Evolutionary conservation across 257 asterid species (phyloP).

Genomic region (Salvia rosmarinus): DNA sequence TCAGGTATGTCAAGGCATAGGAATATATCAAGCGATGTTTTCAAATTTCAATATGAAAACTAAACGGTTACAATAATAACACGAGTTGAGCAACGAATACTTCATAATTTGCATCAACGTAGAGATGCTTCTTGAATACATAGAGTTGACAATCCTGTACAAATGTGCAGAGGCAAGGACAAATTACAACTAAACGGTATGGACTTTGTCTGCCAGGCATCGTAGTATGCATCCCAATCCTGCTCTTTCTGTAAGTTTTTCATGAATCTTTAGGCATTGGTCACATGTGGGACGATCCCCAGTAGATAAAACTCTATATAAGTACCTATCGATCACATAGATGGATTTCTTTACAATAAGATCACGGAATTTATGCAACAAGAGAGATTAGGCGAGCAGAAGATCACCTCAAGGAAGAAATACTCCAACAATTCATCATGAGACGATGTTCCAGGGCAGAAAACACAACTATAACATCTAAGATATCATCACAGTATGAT

Average conservation of each 20-base stretch:
- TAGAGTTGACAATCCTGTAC: not conserved
- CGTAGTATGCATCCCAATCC: slow-evolving; percentile 96
- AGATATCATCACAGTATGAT: not conserved
- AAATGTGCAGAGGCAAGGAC: not conserved
- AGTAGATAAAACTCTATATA: slow-evolving; percentile 90
- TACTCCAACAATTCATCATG: not conserved
- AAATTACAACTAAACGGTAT: slow-evolving; percentile 56
- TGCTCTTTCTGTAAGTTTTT: slow-evolving; percentile 89
- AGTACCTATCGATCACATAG: slow-evolving; percentile 63
- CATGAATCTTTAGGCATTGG: slow-evolving; percentile 89
- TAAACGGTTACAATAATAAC: not conserved
- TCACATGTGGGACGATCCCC: slow-evolving; percentile 99
- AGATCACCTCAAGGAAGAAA: not conserved
- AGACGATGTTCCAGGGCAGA: not conserved
- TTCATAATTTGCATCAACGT: not conserved
- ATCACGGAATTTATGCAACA: not conserved
- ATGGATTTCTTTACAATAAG: slow-evolving; percentile 7
- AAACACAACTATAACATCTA: not conserved
- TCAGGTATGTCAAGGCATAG: no score
- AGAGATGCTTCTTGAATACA: not conserved
- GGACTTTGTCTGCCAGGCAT: slow-evolving; percentile 80
- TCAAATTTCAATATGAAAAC: no score
- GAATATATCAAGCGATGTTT: no score
- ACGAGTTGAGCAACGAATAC: not conserved
- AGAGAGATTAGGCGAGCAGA: not conserved